These are phyloP conservation scores for Cercospora zeae-maydis DNA, from an alignment of 2,329 filamentous ascomycete species.

Conservation along the genomic window DNA sequence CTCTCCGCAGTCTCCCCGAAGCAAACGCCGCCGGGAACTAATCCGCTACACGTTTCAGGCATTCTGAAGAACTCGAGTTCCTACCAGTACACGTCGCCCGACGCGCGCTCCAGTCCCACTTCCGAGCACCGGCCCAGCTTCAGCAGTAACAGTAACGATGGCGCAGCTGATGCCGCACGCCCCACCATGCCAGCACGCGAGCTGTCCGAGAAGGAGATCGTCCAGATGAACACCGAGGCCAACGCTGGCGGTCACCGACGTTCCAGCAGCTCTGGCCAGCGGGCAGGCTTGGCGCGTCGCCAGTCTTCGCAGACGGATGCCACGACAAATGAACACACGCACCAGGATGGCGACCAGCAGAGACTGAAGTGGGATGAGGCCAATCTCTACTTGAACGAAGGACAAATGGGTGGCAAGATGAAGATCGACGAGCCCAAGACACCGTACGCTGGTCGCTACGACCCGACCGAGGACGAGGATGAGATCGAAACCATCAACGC, in stretches of 20 bases:
- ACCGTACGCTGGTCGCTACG: slow-evolving; percentile 88
- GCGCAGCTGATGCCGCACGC: slow-evolving; percentile 34
- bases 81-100: slow-evolving; percentile 56
- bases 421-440: slow-evolving; percentile 99
- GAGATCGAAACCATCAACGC: slow-evolving; percentile 65
- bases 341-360: slow-evolving; percentile 63
- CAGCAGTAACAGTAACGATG: slow-evolving; percentile 24
- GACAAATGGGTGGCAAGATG: slow-evolving; percentile 93
- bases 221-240: slow-evolving; percentile 86
- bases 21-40: slow-evolving; percentile 2
- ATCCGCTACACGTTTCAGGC: slow-evolving; percentile 51
- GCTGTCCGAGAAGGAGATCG: slow-evolving; percentile 77
- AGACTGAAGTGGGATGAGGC: slow-evolving; percentile 98
- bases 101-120: slow-evolving; percentile 47
- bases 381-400: slow-evolving; percentile 94
- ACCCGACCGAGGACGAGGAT: slow-evolving; percentile 83
- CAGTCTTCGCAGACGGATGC: slow-evolving; percentile 52
- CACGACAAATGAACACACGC: slow-evolving; percentile 33
- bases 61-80: slow-evolving; percentile 86
- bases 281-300: slow-evolving; percentile 66
- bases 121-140: slow-evolving; percentile 32
- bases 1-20: neutral
- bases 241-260: slow-evolving; percentile 87
- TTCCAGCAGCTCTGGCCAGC: slow-evolving; percentile 66
- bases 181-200: slow-evolving; percentile 47